Base-by-base conservation (phyloP, 768 basidiomycete species). In the Xerocomellus dryophilus region DNA sequence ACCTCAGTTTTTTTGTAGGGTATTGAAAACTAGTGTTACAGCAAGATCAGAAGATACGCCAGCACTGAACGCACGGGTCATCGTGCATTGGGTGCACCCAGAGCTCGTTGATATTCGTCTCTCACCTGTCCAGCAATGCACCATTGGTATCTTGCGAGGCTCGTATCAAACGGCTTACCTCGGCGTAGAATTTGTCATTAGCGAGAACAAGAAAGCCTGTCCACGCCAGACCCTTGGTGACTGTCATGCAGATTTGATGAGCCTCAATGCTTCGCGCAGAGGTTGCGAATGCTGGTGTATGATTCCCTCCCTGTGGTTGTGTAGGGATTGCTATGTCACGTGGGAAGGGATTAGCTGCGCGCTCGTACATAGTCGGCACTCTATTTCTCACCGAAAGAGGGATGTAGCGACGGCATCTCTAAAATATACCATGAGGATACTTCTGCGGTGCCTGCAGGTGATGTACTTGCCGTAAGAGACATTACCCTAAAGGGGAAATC, bases 251-350 rank as follows among this genome's bases (percentile, higher is more conserved):
- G 20, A 76, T 75, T 42, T 74, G 74, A 62, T 90, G 89, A 14
- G 89, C 89, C 56, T 81, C 80, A 38, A 71, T 62, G 40, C 78
- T 82, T 27, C 75, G 73, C 25, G 87, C 84, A 23, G 89, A 76
- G 48, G 72, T 69, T 20, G 85, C 73, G 66, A 90, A 91, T 5
- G 74, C 80, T 10, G 81, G 74, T 2, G 89, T 89, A 61, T 91
- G 89, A 62, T 91, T 91, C n/a, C 83, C 84, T 39, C 87, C 88
- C 47, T 79, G 73, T 7, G 81, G 80, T 57, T 75, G 73, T 7
- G 86, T 86, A n/a, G 88, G 88, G 49, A 91, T 89, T 27, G 83
- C 86, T 87, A 45, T 29, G 31, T 23, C 43, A 50, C 54, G 61
- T 47, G 42, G 20, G 60, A 66, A 56, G 64, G 59, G 7, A 69